Base-by-base conservation (phyloP, 805 yeast species). In the Babjeviella inositovora region DNA sequence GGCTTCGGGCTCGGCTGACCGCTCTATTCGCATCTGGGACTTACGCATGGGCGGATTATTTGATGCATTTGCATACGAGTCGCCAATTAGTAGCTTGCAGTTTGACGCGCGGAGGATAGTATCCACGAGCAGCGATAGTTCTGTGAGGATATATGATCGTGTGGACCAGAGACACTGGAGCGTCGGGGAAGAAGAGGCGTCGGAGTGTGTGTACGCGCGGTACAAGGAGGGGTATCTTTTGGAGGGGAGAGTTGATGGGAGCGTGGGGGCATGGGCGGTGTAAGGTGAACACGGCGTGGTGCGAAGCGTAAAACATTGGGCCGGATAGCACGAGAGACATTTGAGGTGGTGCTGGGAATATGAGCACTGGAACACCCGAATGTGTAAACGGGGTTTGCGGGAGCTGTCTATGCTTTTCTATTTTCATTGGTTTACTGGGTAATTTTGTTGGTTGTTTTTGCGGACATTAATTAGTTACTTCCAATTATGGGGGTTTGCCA, bases 1-100 rank as follows among this genome's bases (percentile, higher is more conserved):
- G 17, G 60, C 70, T 4, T 68, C 82, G 0, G 81, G 81, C 6
- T 60, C 74, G 9, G 41, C 49, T 6, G 85, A 75, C 36, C 49
- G 75, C 23, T 64, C 72, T 12, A 56, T 74, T 3, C 53, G 81
- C 26, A 55, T 71, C 8, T 76, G 87, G 87, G 87, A 76, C 41
- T 45, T 76, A 19, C 52, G 87, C 31, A 70, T 67, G 1, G 84
- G 85, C 8, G 53, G 64, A 2, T 56, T 74, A 8, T 43, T 57
- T 18, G 73, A 70, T 34, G 67, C 74, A 1, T 67, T 68, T 43
- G 68, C 73, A 1, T 71, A 69, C 32, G 70, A 68, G 20, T 40
- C 59, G 2, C 65, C 74, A 2, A 61, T 74, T 11, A 41, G 57
- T 3, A 50, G 69, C 6, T 37, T 76, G 21, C 70, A 68, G 31